Evolutionary conservation across 805 yeast species (phyloP).

Genomic region (Kodamaea neixiangensis): DNA sequence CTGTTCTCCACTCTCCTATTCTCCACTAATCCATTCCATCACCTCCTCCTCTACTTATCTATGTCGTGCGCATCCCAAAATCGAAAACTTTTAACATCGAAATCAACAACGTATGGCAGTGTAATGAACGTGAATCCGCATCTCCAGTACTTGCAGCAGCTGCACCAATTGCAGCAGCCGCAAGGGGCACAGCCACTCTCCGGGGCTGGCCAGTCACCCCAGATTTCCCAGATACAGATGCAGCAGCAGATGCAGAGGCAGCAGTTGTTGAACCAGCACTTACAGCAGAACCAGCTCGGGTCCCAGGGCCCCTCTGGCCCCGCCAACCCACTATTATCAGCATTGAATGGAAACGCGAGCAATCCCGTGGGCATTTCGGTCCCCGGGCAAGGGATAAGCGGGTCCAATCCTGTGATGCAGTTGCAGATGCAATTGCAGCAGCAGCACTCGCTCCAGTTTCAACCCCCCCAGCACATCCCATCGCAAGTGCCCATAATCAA

Average conservation of each 20-base stretch:
- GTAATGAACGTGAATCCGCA: constrained; percentile 45
- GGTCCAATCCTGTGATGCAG: constrained; percentile 30
- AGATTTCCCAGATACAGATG: constrained; percentile 32
- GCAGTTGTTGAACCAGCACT: constrained; percentile 35
- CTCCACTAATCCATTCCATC: neutral
- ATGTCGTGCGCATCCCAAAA: constrained; percentile 6
- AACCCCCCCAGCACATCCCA: constrained; percentile 20
- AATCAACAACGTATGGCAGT: constrained; percentile 1
- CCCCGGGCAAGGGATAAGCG: constrained; percentile 12
- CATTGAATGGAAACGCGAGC: constrained; percentile 29
- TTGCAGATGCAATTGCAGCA: constrained; percentile 31
- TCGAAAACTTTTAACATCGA: constrained; percentile 3
- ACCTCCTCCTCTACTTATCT: neutral
- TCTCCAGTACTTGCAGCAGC: constrained; percentile 44
- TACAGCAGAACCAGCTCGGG: constrained; percentile 21
- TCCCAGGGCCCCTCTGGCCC: constrained; percentile 19
- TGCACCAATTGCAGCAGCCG: constrained; percentile 29
- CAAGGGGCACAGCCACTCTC: constrained; percentile 20
- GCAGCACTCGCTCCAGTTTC: constrained; percentile 22
- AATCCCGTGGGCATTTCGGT: constrained; percentile 3
- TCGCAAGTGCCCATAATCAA: constrained; percentile 52
- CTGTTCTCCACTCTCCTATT: neutral
- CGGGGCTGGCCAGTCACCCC: constrained; percentile 32
- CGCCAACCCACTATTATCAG: constrained; percentile 39
- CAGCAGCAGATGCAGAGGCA: constrained; percentile 39